These are phyloP conservation scores for Kalanchoe fedtschenkoi DNA, from an alignment of 164 flowering plant species.

Conservation along the genomic window DNA sequence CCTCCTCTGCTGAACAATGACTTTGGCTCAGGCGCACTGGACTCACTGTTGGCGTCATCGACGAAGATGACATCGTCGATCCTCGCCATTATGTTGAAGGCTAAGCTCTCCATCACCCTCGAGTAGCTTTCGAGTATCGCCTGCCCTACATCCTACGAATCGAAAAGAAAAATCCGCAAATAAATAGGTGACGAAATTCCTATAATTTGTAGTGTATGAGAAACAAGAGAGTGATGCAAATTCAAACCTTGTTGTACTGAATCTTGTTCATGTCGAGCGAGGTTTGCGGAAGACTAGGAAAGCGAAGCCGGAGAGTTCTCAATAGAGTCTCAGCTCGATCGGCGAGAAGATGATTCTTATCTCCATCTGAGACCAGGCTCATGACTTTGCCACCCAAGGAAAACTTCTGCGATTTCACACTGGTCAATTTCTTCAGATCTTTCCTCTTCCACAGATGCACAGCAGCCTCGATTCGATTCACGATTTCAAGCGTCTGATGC, in stretches of 20 bases:
- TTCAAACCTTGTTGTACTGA: conserved; percentile 52
- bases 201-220: not conserved
- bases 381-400: too few relatives aligned
- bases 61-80: conserved; percentile 52
- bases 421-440: too few relatives aligned
- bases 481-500: conserved; percentile 53
- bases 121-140: conserved; percentile 67
- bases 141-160: conserved; percentile 59
- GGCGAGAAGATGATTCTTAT: conserved; percentile 41
- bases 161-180: too few relatives aligned
- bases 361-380: too few relatives aligned
- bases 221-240: too few relatives aligned
- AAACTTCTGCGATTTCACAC: too few relatives aligned
- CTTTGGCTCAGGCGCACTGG: conserved; percentile 32
- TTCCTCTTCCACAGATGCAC: too few relatives aligned
- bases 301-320: conserved; percentile 43
- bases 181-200: too few relatives aligned
- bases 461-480: conserved; percentile 52
- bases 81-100: conserved; percentile 56
- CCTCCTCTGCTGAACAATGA: conserved; percentile 42
- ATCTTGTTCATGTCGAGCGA: conserved; percentile 52
- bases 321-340: conserved; percentile 48
- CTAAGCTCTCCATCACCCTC: conserved; percentile 61
- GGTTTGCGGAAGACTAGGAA: conserved; percentile 56
- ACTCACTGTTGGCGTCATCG: conserved; percentile 38